Conservation (phyloP, 441 rosid genomes). For the Francoa sonchifolia region DNA sequence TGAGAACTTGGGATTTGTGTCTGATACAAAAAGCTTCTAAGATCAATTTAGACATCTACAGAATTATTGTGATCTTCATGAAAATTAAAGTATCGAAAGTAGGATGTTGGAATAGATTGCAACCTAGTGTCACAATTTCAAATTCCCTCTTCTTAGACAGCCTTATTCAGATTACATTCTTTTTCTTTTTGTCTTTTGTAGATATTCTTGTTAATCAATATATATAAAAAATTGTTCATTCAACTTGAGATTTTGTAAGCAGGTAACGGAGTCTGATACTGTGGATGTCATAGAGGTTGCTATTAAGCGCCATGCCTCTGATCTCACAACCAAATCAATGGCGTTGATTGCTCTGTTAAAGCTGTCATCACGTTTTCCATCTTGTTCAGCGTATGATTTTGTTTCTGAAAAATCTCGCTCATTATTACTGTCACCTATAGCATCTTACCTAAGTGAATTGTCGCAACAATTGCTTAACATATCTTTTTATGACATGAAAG, state of each 20-base stretch:
- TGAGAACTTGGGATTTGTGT: neutral
- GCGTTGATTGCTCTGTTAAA: conserved; percentile 79
- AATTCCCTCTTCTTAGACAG: neutral
- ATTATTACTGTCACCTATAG: neutral
- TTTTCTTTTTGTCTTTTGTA: neutral
- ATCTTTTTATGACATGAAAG: conserved; percentile 6
- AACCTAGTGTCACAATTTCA: neutral
- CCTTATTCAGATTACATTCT: neutral
- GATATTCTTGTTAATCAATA: neutral
- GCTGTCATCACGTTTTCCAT: conserved; percentile 89
- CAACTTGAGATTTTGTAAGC: conserved; percentile 24
- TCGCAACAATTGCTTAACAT: neutral
- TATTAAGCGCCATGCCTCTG: conserved; percentile 54
- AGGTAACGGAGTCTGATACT: conserved; percentile 89
- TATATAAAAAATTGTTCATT: conserved; percentile 8
- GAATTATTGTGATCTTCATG: neutral
- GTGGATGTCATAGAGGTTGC: conserved; percentile 70
- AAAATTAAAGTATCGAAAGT: neutral
- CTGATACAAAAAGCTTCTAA: conserved; percentile 3
- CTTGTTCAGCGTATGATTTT: conserved; percentile 66
- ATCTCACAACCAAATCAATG: conserved; percentile 80
- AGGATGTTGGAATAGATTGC: neutral
- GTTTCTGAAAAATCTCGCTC: no score
- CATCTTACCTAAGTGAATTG: neutral
- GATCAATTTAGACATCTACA: conserved; percentile 3